Evolutionary conservation across 1,284 basidiomycete genomes (phyloP).

Genomic region (Meira miltonrushii): DNA sequence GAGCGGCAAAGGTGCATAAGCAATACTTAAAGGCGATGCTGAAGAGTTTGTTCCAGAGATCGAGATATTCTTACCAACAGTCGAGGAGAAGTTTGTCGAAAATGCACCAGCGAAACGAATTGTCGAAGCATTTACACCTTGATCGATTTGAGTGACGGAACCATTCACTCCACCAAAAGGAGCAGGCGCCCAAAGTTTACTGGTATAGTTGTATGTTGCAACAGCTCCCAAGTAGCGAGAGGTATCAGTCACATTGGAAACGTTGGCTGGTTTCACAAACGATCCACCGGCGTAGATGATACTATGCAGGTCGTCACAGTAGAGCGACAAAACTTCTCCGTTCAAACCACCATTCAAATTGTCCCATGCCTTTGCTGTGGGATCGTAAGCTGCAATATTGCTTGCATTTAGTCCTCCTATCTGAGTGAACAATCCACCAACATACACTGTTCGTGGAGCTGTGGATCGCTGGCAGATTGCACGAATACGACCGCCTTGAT

Average conservation of each 20-base stretch:
- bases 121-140: conserved; percentile 67
- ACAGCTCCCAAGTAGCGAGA: conserved; percentile 61
- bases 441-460: conserved; percentile 27
- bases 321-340: conserved; percentile 69
- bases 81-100: conserved; percentile 41
- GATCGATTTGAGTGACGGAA: conserved; percentile 70
- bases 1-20: conserved; percentile 54
- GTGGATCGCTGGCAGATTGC: conserved; percentile 45
- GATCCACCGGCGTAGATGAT: conserved; percentile 80
- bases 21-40: conserved; percentile 43
- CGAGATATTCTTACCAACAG: conserved; percentile 55
- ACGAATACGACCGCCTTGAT: conserved; percentile 45
- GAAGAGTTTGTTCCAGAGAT: conserved; percentile 57
- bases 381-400: conserved; percentile 43
- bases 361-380: conserved; percentile 19
- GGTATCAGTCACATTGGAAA: conserved; percentile 6
- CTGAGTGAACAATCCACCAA: conserved; percentile 50
- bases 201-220: conserved; percentile 69
- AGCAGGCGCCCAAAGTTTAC: conserved; percentile 67
- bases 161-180: conserved; percentile 79
- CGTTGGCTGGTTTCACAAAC: conserved; percentile 58
- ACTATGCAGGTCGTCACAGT: conserved; percentile 68
- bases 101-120: conserved; percentile 86
- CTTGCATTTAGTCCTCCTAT: conserved; percentile 36
- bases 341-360: conserved; percentile 53